A percentile compares a stretch with the other conserved stretches of the same genome.
phyloP scores from a whole-genome alignment of 1,284 basidiomycete species.

The Trametes sp. region DNA sequence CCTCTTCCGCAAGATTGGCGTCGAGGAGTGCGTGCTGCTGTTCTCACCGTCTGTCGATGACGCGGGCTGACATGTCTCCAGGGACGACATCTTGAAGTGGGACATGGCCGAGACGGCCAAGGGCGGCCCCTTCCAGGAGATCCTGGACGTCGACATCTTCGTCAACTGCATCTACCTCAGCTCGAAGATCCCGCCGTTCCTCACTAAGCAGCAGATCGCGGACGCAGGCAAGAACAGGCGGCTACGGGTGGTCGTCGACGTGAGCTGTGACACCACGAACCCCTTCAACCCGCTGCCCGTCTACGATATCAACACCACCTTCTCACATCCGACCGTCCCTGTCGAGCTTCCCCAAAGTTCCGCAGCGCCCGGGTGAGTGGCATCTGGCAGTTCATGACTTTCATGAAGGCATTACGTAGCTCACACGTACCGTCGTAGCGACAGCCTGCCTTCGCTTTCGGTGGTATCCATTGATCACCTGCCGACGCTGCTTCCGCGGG shows the following conservation, averaged over 20 bases:
- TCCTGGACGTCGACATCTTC: constrained; percentile 97
- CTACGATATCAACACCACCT: constrained; percentile 96
- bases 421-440: constrained; percentile 43
- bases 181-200: constrained; percentile 88
- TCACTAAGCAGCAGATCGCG: constrained; percentile 79
- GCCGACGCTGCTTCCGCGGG: constrained; percentile 94
- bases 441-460: constrained; percentile 71
- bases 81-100: constrained; percentile 97
- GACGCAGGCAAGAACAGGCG: constrained; percentile 75
- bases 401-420: constrained; percentile 7
- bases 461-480: constrained; percentile 99
- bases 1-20: constrained; percentile 92
- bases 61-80: constrained; percentile 42
- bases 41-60: background rate
- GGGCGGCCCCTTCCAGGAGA: constrained; percentile 96
- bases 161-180: constrained; percentile 99
- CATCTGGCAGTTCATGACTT: constrained; percentile 7
- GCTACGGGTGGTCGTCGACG: constrained; percentile 92
- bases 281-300: constrained; percentile 98
- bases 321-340: constrained; percentile 91
- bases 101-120: constrained; percentile 97
- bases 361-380: constrained; percentile 55
- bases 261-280: constrained; percentile 99
- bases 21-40: constrained; percentile 82
- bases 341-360: constrained; percentile 61